Evolutionary conservation across 1,139 yeast genomes (phyloP), one percentile per base, ranked within the genome.

Genomic region (Arxiozyma telluris): DNA sequence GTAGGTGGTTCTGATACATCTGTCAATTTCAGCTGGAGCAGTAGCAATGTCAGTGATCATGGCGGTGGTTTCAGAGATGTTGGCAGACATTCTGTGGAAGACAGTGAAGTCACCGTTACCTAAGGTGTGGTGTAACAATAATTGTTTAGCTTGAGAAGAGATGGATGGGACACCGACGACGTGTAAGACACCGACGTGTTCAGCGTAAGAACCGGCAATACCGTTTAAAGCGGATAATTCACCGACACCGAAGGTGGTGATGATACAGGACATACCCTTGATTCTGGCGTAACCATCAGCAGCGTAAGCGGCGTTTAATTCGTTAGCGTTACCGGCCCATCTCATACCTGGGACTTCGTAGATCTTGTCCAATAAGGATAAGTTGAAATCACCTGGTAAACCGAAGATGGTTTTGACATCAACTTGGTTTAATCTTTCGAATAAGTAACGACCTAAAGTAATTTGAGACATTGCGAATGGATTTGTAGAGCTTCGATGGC

Each of bases 51-150:
- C 86, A 51, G 80, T 78, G 65, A 88, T 72, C 67, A 82, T 77
- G 49, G 82, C 81, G 45, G 87, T 76, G 59, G 88, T 82, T 61
- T 78, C 80, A 61, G 86, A 77, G 65, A 87, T 83, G 70, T 82
- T 77, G 59, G 81, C 77, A 51, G 88, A 83, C 88, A 87, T 87
- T 68, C 80, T 76, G 71, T 78, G 79, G 77, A 86, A 87, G 51
- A 83, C 93, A 50, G 85, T 82, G 73, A 85, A 87, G 71, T 85
- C 91, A 60, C 93, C 91, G 72, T 87, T 85, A 65, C 95, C 96
- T 65, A 84, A 76, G 52, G 91, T 84, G 72, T 84, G 91, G 64
- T 78, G 82, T 62, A 77, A 71, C 61, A 78, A 64, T 66, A 81
- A 70, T 63, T 80, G 80, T 69, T 84, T 80, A 59, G 84, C 77